A percentile compares a stretch with the other conserved stretches of the same genome.
phyloP scores from a whole-genome alignment of 371 early-diverging fungal genomes.

The Amoeboaphelidium occidentale region DNA sequence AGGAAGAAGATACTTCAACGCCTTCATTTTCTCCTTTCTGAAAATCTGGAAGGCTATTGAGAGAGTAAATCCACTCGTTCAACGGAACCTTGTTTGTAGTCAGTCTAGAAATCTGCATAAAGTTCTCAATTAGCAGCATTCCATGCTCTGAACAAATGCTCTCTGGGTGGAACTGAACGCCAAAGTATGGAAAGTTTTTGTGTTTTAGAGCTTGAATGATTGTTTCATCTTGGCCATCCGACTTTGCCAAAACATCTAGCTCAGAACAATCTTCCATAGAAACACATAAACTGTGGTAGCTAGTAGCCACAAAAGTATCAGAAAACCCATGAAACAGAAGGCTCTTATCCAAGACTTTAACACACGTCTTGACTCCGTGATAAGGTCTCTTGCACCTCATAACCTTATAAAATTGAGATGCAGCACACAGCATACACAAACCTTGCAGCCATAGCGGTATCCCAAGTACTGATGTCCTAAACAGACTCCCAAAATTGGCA shows the following conservation, averaged over 20 bases:
- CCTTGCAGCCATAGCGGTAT: slow-evolving; percentile 45
- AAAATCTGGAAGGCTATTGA: too few relatives aligned
- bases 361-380: too few relatives aligned
- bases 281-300: not conserved
- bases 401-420: not conserved
- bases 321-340: not conserved
- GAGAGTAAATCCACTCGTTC: too few relatives aligned
- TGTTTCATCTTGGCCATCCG: slow-evolving; percentile 11
- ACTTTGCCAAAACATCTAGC: slow-evolving; percentile 5
- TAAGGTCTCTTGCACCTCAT: too few relatives aligned
- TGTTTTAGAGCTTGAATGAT: slow-evolving; percentile 66
- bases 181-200: slow-evolving; percentile 38
- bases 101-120: slow-evolving; percentile 31
- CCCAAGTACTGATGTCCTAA: slow-evolving; percentile 91
- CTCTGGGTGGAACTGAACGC: slow-evolving; percentile 93
- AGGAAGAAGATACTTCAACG: too few relatives aligned
- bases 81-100: too few relatives aligned
- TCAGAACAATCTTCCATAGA: not conserved
- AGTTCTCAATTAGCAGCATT: slow-evolving; percentile 36
- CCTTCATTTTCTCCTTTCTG: too few relatives aligned
- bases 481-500: slow-evolving; percentile 91
- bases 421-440: slow-evolving; percentile 7
- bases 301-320: not conserved
- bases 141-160: slow-evolving; percentile 57
- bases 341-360: too few relatives aligned